Evolutionary conservation across 805 yeast genomes (phyloP).

Genomic region (Ogataea paraovalis): DNA sequence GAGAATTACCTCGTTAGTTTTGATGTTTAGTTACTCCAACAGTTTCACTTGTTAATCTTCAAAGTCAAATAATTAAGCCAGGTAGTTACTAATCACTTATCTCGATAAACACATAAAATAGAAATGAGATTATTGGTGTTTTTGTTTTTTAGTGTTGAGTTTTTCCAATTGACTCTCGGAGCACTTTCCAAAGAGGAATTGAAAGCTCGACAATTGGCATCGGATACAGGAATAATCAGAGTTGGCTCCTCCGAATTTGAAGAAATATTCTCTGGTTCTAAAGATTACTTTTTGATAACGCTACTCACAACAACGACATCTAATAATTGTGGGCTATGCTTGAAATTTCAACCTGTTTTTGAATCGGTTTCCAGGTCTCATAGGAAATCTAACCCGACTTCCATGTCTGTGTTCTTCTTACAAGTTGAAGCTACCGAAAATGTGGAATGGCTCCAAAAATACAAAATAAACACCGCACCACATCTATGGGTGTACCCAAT

Average conservation of each 20-base stretch:
- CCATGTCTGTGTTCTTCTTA: slow-evolving; percentile 41
- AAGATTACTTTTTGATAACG: slow-evolving; percentile 49
- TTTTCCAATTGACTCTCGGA: slow-evolving; percentile 3
- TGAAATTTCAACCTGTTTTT: slow-evolving; percentile 37
- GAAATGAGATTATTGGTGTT: too few relatives aligned
- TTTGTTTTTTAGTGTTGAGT: too few relatives aligned
- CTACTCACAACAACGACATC: slow-evolving; percentile 48
- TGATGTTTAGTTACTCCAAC: too few relatives aligned
- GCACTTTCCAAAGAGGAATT: slow-evolving; percentile 17
- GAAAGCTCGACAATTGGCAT: slow-evolving; percentile 8
- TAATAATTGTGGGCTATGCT: slow-evolving; percentile 46
- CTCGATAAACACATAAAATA: too few relatives aligned
- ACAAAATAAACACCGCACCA: slow-evolving; percentile 53
- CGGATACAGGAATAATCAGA: slow-evolving; percentile 37
- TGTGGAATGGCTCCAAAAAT: slow-evolving; percentile 34
- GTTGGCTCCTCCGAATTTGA: slow-evolving; percentile 39
- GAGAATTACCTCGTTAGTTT: too few relatives aligned
- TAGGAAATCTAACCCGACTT: slow-evolving; percentile 38
- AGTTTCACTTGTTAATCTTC: too few relatives aligned
- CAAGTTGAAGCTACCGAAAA: slow-evolving; percentile 50
- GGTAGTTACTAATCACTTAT: too few relatives aligned
- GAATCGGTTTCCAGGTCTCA: slow-evolving; percentile 41
- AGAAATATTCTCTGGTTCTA: slow-evolving; percentile 39
- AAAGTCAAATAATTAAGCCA: too few relatives aligned
- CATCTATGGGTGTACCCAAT: slow-evolving; percentile 62